These are phyloP conservation scores for Senna tora DNA, from an alignment of 306 rosid species.

Conservation along the genomic window DNA sequence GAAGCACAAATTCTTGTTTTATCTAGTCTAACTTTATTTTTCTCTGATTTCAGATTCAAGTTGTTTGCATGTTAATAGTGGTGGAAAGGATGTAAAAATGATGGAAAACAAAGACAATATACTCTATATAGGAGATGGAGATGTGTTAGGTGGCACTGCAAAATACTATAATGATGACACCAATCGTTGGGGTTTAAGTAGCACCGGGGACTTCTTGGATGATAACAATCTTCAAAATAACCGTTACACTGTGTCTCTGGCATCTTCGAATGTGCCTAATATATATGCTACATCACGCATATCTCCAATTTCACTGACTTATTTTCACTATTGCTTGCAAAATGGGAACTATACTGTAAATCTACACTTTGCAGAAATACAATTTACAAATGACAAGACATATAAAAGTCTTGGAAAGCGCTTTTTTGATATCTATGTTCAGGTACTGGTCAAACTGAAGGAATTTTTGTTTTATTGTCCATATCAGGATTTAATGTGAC, in stretches of 20 bases:
- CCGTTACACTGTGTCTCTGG: conserved; percentile 38
- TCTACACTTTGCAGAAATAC: conserved; percentile 64
- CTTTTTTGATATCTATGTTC: conserved; percentile 62
- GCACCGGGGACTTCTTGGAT: conserved; percentile 60
- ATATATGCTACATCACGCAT: conserved; percentile 57
- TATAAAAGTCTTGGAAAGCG: conserved; percentile 61
- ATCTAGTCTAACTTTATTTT: conserved; percentile 24
- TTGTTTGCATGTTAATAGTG: conserved; percentile 71
- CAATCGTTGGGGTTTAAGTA: conserved; percentile 60
- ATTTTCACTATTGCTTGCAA: conserved; percentile 65
- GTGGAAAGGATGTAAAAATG: conserved; percentile 53
- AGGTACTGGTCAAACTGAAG: conserved; percentile 49
- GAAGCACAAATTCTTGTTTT: conserved; percentile 12
- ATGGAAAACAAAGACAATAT: conserved; percentile 39
- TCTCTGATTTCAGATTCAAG: conserved; percentile 61
- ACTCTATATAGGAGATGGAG: conserved; percentile 49
- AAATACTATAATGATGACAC: conserved; percentile 26
- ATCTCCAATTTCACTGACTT: conserved; percentile 58
- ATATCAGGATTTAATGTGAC: conserved; percentile 24
- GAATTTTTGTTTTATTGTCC: conserved; percentile 16
- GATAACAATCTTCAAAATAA: conserved; percentile 30
- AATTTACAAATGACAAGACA: conserved; percentile 52
- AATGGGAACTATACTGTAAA: conserved; percentile 64
- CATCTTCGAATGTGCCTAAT: conserved; percentile 41
- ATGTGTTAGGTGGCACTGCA: conserved; percentile 52